Conservation (phyloP, 1,284 basidiomycete genomes). For the Sporisorium scitamineum region DNA sequence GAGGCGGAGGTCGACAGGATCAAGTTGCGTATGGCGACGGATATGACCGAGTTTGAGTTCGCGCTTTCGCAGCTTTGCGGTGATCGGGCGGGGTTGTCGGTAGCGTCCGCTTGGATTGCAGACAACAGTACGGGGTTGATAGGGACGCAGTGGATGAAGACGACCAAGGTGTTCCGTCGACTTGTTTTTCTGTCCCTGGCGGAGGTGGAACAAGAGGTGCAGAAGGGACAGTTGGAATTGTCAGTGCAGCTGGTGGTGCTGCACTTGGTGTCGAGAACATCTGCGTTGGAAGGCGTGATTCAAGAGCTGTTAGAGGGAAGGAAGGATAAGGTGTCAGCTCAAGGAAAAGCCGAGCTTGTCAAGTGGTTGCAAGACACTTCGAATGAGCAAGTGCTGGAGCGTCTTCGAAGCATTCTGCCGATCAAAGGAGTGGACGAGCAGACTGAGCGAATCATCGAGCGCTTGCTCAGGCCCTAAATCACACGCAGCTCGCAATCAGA, state of each 20-base stretch:
- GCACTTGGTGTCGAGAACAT: slow-evolving; percentile 12
- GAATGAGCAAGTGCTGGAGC: not conserved
- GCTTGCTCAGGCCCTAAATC: not conserved
- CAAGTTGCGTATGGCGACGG: slow-evolving; percentile 88
- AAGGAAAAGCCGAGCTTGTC: slow-evolving; percentile 5
- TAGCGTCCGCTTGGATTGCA: not conserved
- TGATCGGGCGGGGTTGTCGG: not conserved
- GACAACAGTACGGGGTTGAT: not conserved
- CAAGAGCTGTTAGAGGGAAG: not conserved
- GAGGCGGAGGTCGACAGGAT: slow-evolving; percentile 79
- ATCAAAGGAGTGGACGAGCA: not conserved
- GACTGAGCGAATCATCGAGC: not conserved
- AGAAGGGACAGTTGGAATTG: not conserved
- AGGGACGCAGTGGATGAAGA: not conserved
- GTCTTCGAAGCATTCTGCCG: not conserved
- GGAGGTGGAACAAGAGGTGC: slow-evolving; percentile 12
- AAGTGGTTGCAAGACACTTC: not conserved
- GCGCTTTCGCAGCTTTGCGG: slow-evolving; percentile 70
- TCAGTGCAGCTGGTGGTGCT: slow-evolving; percentile 8
- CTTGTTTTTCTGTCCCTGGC: slow-evolving; percentile 15
- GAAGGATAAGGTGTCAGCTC: not conserved
- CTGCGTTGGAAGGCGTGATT: slow-evolving; percentile 5
- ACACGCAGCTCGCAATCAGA: not conserved
- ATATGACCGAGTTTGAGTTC: slow-evolving; percentile 96
- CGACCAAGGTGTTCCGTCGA: slow-evolving; percentile 21